Conservation (phyloP, 163 green algal species). For the Prototheca cutis region DNA sequence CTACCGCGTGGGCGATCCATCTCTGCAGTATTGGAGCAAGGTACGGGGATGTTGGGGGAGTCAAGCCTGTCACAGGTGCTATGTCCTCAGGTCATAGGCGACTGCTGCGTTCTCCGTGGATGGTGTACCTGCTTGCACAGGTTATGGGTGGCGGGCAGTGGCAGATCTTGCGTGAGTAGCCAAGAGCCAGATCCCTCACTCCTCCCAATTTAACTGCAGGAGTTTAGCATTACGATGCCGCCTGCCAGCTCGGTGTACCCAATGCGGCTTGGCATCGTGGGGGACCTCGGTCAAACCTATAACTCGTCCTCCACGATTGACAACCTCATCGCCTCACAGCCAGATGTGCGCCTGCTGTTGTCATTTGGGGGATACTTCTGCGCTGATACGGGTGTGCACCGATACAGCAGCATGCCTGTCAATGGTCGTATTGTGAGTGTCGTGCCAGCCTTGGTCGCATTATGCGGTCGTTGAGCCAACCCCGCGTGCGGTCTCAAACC, state of each 20-base stretch:
- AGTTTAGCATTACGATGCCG: neutral
- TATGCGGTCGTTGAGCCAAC: neutral
- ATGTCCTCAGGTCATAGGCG: too few relatives aligned
- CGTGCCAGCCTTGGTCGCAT: too few relatives aligned
- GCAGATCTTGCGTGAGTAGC: too few relatives aligned
- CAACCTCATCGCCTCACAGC: neutral
- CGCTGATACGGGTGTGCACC: neutral
- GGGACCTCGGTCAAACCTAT: slow-evolving; percentile 10
- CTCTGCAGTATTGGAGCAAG: neutral
- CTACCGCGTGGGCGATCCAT: neutral
- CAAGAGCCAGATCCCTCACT: too few relatives aligned
- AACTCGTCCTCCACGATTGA: slow-evolving; percentile 5
- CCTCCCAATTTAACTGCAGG: too few relatives aligned
- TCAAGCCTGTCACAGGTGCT: too few relatives aligned
- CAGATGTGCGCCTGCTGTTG: neutral
- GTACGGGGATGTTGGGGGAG: too few relatives aligned
- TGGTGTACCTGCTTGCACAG: too few relatives aligned
- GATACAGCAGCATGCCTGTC: neutral
- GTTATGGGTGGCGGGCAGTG: too few relatives aligned
- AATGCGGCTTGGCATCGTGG: slow-evolving; percentile 1
- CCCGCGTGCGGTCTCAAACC: neutral
- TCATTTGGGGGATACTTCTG: neutral
- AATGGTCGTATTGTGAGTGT: neutral
- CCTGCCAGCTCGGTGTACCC: neutral
- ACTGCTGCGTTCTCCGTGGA: too few relatives aligned